Evolutionary conservation across 106 monocot genomes (phyloP), one percentile per base, ranked within the genome.

Genomic region (Agapanthus africanus): DNA sequence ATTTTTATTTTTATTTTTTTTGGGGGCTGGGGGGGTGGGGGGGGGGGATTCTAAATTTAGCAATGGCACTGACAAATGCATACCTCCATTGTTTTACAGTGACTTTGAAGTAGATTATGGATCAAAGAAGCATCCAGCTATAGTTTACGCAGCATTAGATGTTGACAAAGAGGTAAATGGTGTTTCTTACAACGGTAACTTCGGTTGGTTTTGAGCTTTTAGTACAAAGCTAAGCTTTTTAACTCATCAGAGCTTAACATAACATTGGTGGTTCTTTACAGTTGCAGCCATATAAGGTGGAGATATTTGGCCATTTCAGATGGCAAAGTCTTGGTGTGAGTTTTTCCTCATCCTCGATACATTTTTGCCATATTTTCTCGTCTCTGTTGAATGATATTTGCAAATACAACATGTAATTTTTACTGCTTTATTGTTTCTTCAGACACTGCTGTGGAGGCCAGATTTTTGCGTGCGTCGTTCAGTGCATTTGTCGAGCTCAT

Each of bases 251-350:
- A 18, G 51, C 22, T 26, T 11, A 10, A 41, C 18, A 25, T 40
- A 59, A 73, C 36, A 8, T 42, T 70, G 36, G 36, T 21, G 2
- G 23, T 19, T 8, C 35, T 37, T 30, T 75, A 27, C 79, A 99
- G 97, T 79, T 92, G 74, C 99, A 99, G 40, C 99, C 90, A 68
- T 92, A 90, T 66, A 99, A 93, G 81, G 99, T 99, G 37, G 71
- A 90, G 93, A 75, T 54, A 77, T 70, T 85, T 93, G 63, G 67
- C 76, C 32, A 49, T 87, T 44, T 90, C 81, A 37, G 81, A 81
- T 74, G 72, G 92, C 73, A 84, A 73, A 63, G 79, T 99, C 27
- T 59, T 67, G 73, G 93, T 89, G 99, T 99, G 75, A 92, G 86
- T 80, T 60, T 34, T 37, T 14, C 18, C 19, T 36, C 61, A 21